Evolutionary conservation across 495 filamentous ascomycete genomes (phyloP), one percentile per base, ranked within the genome.

Genomic region (Trichoderma asperelloides): DNA sequence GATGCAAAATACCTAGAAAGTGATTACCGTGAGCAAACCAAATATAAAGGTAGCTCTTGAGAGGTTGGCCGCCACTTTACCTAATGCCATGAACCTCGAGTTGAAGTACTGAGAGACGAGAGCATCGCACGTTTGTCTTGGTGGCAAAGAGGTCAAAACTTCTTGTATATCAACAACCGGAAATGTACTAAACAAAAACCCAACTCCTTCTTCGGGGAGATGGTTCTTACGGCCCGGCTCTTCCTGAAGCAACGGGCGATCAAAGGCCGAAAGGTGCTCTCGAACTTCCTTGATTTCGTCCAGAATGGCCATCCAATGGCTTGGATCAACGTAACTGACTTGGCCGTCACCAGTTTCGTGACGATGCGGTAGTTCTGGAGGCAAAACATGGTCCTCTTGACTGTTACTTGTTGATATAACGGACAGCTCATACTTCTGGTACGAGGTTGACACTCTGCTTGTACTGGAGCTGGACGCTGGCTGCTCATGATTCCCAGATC

Each of bases 221-320:
- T 70, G 62, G 65, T 66, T 65, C 49, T 72, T 67, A 62, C 13
- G n/a, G 11, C 55, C 4, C 27, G 13, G 63, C 39, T 65, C 63
- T 16, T 65, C 67, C 16, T 69, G 63, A 37, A 43, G 37, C 21
- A 65, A 40, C 33, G 63, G 41, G 39, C 62, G 55, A 41, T 68
- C 37, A 57, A 51, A 64, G 47, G 62, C 3, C 55, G 63, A 37
- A 30, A 68, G 37, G 64, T 65, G 66, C 51, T 68, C 69, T 30
- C 70, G 69, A 60, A 74, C 63, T 28, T 69, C 69, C 62, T 72
- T 74, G 21, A 70, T 70, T n/a, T 70, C 69, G 30, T 81, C 74
- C 21, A 80, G 69, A 30, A 82, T 79, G 4, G 79, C 74, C 33
- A 76, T 71, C 78, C 78, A 79, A 62, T 82, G 76, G 41, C 74